Percentiles rank a stretch among this genome's conserved stretches.
These are phyloP conservation scores for Ceratocystis cubensis DNA, from an alignment of 2,329 filamentous ascomycete genomes.

Conservation along the genomic window DNA sequence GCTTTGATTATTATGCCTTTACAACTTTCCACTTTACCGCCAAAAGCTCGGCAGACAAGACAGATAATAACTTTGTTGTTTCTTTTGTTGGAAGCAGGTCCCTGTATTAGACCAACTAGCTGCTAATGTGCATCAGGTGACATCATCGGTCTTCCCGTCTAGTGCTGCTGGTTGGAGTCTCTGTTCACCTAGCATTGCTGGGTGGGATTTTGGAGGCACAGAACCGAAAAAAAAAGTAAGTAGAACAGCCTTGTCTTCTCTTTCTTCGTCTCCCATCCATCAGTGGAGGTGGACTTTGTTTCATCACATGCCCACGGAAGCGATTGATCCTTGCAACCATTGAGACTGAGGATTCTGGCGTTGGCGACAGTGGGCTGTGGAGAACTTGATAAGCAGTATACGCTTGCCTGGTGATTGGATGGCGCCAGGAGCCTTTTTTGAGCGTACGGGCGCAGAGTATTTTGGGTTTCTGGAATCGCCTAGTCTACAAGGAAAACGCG, in stretches of 20 bases:
- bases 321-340: not conserved
- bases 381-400: not conserved
- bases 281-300: no score
- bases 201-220: not conserved
- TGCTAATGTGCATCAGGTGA: not conserved
- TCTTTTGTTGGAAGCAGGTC: not conserved
- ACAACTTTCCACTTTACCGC: no score
- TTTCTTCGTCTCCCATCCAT: not conserved
- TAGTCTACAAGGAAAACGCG: no score
- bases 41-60: no score
- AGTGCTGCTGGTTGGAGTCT: not conserved
- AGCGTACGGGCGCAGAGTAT: not conserved
- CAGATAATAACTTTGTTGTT: not conserved
- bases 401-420: not conserved
- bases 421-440: not conserved
- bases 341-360: not conserved
- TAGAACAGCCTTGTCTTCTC: no score
- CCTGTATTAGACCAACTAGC: not conserved
- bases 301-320: not conserved
- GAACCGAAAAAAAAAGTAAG: not conserved
- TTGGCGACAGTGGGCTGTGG: not conserved
- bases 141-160: not conserved
- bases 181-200: not conserved
- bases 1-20: not conserved
- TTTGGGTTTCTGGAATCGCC: not conserved